Conservation (phyloP, 2,329 filamentous ascomycete species). For the Scytalidium sp. region DNA sequence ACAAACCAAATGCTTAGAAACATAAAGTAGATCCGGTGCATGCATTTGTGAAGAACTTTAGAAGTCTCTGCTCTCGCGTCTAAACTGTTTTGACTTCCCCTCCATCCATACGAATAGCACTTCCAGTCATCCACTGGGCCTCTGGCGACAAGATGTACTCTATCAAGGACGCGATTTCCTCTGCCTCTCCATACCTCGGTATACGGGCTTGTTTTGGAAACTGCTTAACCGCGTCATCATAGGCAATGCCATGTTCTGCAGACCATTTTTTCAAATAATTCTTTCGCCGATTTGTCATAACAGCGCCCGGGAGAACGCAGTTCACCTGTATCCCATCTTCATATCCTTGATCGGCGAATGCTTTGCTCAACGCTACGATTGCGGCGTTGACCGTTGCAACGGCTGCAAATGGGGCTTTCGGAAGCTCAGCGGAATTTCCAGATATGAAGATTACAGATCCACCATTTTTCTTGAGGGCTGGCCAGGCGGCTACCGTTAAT, state of each 20-base stretch:
- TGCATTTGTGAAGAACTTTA: no score
- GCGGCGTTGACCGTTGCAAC: slow-evolving; percentile 3
- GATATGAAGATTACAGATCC: slow-evolving; percentile 4
- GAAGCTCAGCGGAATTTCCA: slow-evolving; percentile 5
- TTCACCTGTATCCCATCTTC: slow-evolving; percentile 5
- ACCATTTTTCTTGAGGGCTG: background rate
- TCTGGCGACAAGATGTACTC: slow-evolving; percentile 1
- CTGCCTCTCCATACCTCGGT: slow-evolving; percentile 1
- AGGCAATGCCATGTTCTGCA: background rate
- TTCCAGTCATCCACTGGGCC: slow-evolving; percentile 4
- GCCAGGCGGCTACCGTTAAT: slow-evolving; percentile 1
- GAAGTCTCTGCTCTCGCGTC: no score
- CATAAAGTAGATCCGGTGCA: no score
- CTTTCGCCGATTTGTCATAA: slow-evolving; percentile 5
- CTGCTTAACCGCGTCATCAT: slow-evolving; percentile 1
- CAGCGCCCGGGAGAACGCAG: slow-evolving; percentile 4
- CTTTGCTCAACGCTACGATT: slow-evolving; percentile 5
- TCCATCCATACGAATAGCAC: slow-evolving; percentile 5
- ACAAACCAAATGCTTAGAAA: no score
- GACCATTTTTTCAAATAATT: slow-evolving; percentile 7
- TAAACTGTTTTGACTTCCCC: slow-evolving; percentile 2
- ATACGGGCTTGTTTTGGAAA: slow-evolving; percentile 4
- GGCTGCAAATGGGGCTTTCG: slow-evolving; percentile 5
- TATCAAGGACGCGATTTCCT: slow-evolving; percentile 4
- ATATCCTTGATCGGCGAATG: slow-evolving; percentile 4